phyloP scores from a whole-genome alignment of 148 eudicot genomes.

The Persicaria maculosa region DNA sequence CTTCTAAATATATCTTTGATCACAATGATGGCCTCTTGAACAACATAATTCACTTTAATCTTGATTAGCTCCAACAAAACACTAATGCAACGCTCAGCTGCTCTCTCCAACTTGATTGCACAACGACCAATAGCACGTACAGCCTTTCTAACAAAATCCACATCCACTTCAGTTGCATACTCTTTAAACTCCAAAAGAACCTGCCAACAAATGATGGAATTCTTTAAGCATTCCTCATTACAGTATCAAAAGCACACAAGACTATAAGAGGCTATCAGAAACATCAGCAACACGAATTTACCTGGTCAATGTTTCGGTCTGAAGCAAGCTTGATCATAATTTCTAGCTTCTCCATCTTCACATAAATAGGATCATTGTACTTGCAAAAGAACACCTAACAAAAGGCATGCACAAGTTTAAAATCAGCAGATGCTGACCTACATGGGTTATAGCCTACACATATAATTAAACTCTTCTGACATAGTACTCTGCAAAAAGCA shows the following conservation, averaged over 20 bases:
- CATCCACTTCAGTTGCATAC: conserved; percentile 98
- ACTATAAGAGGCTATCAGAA: conserved; percentile 8
- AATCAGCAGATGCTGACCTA: not conserved
- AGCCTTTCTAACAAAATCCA: conserved; percentile 96
- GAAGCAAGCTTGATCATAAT: conserved; percentile 99
- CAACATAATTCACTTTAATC: conserved; percentile 98
- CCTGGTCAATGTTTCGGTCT: conserved; percentile 96
- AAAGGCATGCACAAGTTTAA: not conserved
- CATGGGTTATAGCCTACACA: not conserved
- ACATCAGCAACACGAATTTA: conserved; percentile 2
- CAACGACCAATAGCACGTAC: conserved; percentile 99
- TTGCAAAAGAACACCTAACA: conserved; percentile 94
- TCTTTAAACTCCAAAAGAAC: conserved; percentile 97
- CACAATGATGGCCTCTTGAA: conserved; percentile 98
- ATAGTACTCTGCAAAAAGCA: not conserved
- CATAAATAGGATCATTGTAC: conserved; percentile 97
- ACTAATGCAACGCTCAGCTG: conserved; percentile 98
- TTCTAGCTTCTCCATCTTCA: conserved; percentile 97
- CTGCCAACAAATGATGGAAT: conserved; percentile 27
- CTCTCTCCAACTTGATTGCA: conserved; percentile 98
- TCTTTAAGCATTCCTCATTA: not conserved
- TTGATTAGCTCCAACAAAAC: conserved; percentile 95
- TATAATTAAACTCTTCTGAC: not conserved
- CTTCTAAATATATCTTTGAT: conserved; percentile 96
- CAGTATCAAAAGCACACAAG: not conserved